Conservation (phyloP, 371 early-diverging fungal species). For the Caulochytrium protostelioides region DNA sequence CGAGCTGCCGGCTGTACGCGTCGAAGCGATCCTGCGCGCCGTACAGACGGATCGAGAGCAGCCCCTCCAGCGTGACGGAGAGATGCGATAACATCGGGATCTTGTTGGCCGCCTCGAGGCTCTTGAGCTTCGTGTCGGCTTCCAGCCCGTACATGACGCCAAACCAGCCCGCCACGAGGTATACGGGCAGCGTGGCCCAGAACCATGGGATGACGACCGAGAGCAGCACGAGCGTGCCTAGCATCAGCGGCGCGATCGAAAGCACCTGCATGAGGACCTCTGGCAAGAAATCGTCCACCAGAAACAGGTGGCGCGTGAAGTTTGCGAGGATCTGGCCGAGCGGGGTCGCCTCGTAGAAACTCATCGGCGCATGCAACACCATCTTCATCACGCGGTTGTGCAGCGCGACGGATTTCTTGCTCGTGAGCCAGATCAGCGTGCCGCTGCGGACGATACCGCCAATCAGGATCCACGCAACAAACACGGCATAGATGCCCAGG, state of each 20-base stretch:
- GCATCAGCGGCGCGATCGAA: conserved; percentile 29
- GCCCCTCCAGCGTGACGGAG: conserved; percentile 45
- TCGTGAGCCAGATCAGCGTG: conserved; percentile 15
- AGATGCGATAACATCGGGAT: conserved; percentile 47
- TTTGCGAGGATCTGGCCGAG: conserved; percentile 63
- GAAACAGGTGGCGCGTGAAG: conserved; percentile 69
- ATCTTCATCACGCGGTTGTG: conserved; percentile 22
- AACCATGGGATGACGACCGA: conserved; percentile 33
- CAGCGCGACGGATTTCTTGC: conserved; percentile 19
- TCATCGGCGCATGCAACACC: conserved; percentile 58
- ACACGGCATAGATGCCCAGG: conserved; percentile 21
- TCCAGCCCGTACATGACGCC: conserved; percentile 14
- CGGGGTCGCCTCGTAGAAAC: conserved; percentile 74
- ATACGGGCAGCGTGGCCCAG: conserved; percentile 24
- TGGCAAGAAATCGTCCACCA: conserved; percentile 47
- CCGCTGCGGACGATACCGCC: conserved; percentile 22
- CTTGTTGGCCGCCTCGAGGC: conserved; percentile 33
- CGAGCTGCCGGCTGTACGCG: conserved; percentile 23
- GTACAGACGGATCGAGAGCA: conserved; percentile 42
- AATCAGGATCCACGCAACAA: conserved; percentile 18
- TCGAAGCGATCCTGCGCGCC: conserved; percentile 36
- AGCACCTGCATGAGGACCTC: conserved; percentile 25
- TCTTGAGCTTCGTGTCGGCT: conserved; percentile 26
- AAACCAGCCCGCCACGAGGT: conserved; percentile 8
- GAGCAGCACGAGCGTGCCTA: conserved; percentile 33